Evolutionary conservation across 2,329 filamentous ascomycete species (phyloP).

Genomic region (Ascosphaera pollenicola): DNA sequence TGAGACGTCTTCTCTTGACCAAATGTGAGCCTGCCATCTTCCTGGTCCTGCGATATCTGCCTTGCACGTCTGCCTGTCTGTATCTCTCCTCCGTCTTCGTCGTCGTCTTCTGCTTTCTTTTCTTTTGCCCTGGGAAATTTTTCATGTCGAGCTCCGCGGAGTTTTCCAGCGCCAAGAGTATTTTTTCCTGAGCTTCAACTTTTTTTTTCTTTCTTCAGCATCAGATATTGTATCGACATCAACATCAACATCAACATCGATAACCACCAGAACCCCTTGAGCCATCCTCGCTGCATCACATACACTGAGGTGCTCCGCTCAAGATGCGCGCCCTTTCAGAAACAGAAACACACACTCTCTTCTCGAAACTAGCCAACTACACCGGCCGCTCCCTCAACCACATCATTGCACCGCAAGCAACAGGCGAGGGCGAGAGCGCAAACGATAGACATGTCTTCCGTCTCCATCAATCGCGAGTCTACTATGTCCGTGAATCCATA

Average conservation of each 20-base stretch:
- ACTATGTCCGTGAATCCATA: slow-evolving; percentile 75
- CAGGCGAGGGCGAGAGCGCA: slow-evolving; percentile 41
- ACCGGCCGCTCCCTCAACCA: slow-evolving; percentile 69
- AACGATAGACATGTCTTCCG: slow-evolving; percentile 70
- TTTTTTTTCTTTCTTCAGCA: slow-evolving; percentile 12
- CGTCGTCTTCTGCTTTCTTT: no score
- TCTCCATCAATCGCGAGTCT: slow-evolving; percentile 61
- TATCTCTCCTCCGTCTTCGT: no score
- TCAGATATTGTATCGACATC: no score
- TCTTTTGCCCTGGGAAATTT: slow-evolving; percentile 1
- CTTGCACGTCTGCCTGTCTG: no score
- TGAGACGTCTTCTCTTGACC: slow-evolving; percentile 28
- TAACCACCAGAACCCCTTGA: no score
- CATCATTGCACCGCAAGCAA: slow-evolving; percentile 52
- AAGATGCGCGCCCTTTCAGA: slow-evolving; percentile 66
- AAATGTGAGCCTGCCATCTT: slow-evolving; percentile 25
- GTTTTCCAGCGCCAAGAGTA: no score
- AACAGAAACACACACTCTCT: slow-evolving; percentile 42
- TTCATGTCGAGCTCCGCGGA: background rate
- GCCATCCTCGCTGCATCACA: no score
- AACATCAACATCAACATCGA: no score
- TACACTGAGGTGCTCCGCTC: no score
- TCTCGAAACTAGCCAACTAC: slow-evolving; percentile 86
- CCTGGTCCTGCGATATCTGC: no score
- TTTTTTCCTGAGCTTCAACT: no score